These are phyloP conservation scores for Nannochloropsis oceanica DNA, from an alignment of 108 stramenopile genomes.

Conservation along the genomic window DNA sequence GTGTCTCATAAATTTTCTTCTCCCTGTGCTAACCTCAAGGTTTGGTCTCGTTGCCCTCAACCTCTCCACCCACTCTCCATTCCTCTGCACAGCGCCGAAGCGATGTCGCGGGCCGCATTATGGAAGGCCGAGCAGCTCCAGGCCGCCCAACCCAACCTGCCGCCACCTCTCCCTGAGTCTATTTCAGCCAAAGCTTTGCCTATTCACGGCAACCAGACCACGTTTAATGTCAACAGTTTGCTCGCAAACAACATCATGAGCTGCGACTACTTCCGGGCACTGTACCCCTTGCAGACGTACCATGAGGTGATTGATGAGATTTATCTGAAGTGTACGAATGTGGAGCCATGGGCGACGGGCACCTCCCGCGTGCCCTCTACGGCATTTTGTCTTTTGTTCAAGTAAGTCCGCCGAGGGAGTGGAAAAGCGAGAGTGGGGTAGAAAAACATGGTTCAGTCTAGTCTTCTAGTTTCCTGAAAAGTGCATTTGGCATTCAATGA, in stretches of 20 bases:
- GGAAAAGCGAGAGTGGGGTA: background rate
- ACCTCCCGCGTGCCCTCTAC: conserved; percentile 59
- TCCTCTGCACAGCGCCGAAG: no score
- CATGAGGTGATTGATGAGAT: conserved; percentile 77
- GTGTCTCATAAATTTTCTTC: no score
- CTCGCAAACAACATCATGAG: conserved; percentile 59
- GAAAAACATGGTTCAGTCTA: no score
- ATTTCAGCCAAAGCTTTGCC: background rate
- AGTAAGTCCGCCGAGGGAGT: background rate
- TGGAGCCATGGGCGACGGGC: conserved; percentile 75
- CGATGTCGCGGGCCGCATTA: background rate
- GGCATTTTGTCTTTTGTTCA: conserved; percentile 79
- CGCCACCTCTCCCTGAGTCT: background rate
- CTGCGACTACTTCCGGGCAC: conserved; percentile 61
- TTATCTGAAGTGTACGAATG: conserved; percentile 67
- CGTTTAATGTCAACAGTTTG: conserved; percentile 79
- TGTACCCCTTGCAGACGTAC: conserved; percentile 50
- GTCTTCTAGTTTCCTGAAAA: no score
- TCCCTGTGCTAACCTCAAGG: no score
- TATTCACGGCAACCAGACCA: conserved; percentile 44
- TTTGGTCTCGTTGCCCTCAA: no score
- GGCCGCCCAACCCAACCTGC: background rate
- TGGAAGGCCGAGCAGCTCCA: background rate
- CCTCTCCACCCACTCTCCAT: no score
- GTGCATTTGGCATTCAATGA: no score